Evolutionary conservation across 768 basidiomycete species (phyloP), one percentile per base, ranked within the genome.

Genomic region (Hericium alpestre): DNA sequence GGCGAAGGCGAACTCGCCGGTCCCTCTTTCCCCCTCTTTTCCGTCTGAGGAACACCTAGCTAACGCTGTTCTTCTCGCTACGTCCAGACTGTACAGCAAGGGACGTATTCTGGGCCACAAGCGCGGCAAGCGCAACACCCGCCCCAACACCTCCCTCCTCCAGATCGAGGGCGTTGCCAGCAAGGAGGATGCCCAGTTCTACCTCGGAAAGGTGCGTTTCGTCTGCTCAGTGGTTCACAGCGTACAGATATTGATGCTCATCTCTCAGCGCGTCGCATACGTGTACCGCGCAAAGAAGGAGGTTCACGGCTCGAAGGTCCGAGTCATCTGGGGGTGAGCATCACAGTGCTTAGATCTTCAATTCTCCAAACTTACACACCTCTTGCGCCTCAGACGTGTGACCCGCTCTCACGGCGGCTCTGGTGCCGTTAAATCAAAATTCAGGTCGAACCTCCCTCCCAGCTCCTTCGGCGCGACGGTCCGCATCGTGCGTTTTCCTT

Each of bases 91-190:
- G 68, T 95, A 96, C 82, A 72, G 74, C 75, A 98, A 96, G 80
- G 96, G 92, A 72, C 93, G 96, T 67, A 85, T 99, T 70, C 80
- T 97, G 67, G 93, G 94, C 63, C 91, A 95, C 90, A 97, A 97
- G 79, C 91, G 96, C 63, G 93, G 90, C 60, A 98, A 98, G 79
- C 87, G 93, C 70, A 97, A 98, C 82, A 80, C 88, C 58, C 82
- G 87, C 69, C 93, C 93, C 69, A 95, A 95, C 80, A 96, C 93
- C 60, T 91, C 92, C 55, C 86, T 99, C 66, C 74, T 99, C 67
- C 93, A 95, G 75, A 91, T 99, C 70, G 96, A 99, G 78, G 95
- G 95, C 69, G 93, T 97, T 57, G 82, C 84, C 62, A 86, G 76
- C 67, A 90, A 93, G 75, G 83, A 95, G 76, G 93, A 95, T 69